Base-by-base conservation (phyloP, 192 early-diverging fungal species). In the Chytriomyces confervae region DNA sequence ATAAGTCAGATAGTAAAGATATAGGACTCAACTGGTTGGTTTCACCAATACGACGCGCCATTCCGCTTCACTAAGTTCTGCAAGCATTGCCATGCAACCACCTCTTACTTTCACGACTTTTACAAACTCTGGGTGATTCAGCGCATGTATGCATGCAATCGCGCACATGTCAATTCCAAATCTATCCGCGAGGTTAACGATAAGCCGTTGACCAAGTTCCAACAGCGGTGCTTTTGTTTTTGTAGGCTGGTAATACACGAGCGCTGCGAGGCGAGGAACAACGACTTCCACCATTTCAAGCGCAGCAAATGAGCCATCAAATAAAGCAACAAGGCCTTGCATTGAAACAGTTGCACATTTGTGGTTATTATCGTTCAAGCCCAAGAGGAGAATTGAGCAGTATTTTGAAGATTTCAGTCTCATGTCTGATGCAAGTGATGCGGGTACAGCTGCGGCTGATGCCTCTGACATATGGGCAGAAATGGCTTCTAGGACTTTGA, bases 61-160 rank as follows among this genome's bases (percentile, higher is more conserved):
- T 6, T 81, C 80, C 7, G 64, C 69, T 29, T 67, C 76, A 62
- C 61, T 72, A 13, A 81, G n/a, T 43, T 77, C 76, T 6, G 75
- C 62, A 44, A 81, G 48, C 45, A 78, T 70, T 6, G 24, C 64
- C 6, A 69, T 44, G 60, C 76, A 72, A 23, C 80, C 80, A 45
- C 43, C 65, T 18, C 70, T 24, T 6, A 81, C 68, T 60, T 74
- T 71, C 36, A 62, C 11, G 45, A n/a, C 46, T 51, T 81, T 77
- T 3, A 53, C 80, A 62, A 72, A 77, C 53, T 77, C 80, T 7
- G 76, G 64, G 23, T 64, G 61, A 29, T 66, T n/a, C n/a, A 81
- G 10, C 20, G 36, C 80, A 49, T 77, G 76, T 13, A 66, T 24
- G 45, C 77, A 62, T 16, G 76, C 80, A 7, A 36, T 7, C 18